phyloP scores from a whole-genome alignment of 805 yeast species.

The Ascoidea tarda region DNA sequence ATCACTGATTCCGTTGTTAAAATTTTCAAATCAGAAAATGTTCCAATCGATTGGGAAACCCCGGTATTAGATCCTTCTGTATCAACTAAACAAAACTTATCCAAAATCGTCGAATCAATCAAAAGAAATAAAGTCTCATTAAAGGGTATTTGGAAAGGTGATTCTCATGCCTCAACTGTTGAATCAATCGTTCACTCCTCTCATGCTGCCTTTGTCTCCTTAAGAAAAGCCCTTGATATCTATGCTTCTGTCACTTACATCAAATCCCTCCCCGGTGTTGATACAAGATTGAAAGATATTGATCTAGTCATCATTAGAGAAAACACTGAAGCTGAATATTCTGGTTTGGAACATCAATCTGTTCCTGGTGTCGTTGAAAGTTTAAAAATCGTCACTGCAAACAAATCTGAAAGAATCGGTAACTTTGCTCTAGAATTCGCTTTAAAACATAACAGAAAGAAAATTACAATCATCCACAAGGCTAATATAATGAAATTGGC shows the following conservation, averaged over 20 bases:
- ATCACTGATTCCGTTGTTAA: constrained; percentile 87
- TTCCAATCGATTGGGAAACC: constrained; percentile 91
- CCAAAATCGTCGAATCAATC: constrained; percentile 78
- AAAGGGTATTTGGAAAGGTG: constrained; percentile 74
- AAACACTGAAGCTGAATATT: constrained; percentile 98
- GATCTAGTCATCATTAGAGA: constrained; percentile 95
- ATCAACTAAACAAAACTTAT: constrained; percentile 43
- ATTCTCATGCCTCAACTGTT: constrained; percentile 36
- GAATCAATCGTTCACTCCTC: constrained; percentile 58
- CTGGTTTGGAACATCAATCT: constrained; percentile 95
- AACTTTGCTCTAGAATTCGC: constrained; percentile 96
- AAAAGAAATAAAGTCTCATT: constrained; percentile 95
- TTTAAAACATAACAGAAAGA: constrained; percentile 76
- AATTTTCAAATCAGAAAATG: constrained; percentile 73
- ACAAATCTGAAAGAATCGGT: constrained; percentile 94
- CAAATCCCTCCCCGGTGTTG: constrained; percentile 88
- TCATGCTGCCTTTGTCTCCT: constrained; percentile 87
- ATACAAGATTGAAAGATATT: constrained; percentile 76
- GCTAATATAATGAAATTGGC: constrained; percentile 98
- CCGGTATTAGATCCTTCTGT: constrained; percentile 31
- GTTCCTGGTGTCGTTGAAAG: constrained; percentile 98
- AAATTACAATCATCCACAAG: constrained; percentile 95
- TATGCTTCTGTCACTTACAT: constrained; percentile 91
- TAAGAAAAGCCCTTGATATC: constrained; percentile 91
- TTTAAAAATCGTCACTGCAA: constrained; percentile 84